Conservation (phyloP, 2,329 filamentous ascomycete genomes). For the Bisporella sp. region DNA sequence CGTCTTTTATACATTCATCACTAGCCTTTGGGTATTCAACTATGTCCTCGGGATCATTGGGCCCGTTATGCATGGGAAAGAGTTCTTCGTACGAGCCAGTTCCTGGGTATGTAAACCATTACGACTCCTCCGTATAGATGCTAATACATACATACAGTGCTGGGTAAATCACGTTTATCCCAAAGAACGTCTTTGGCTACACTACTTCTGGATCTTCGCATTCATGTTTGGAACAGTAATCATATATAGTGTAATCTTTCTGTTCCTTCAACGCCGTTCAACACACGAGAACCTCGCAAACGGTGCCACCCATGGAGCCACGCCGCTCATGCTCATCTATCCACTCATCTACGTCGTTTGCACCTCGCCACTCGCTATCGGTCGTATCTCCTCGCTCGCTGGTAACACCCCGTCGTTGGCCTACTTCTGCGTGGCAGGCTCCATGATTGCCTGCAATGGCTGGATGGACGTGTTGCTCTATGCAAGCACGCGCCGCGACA, state of each 20-base stretch:
- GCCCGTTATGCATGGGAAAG: conserved; percentile 27
- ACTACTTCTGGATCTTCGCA: conserved; percentile 59
- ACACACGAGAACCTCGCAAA: not conserved
- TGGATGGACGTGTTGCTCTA: conserved; percentile 49
- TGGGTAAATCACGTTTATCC: conserved; percentile 54
- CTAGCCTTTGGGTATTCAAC: conserved; percentile 49
- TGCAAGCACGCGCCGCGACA: conserved; percentile 43
- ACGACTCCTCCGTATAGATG: not conserved
- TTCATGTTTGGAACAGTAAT: conserved; percentile 41
- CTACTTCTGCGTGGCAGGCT: conserved; percentile 53
- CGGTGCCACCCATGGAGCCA: conserved; percentile 13
- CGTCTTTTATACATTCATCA: conserved; percentile 42
- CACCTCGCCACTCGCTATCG: conserved; percentile 57
- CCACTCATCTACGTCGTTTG: conserved; percentile 64
- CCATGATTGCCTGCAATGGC: conserved; percentile 50
- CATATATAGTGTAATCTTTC: conserved; percentile 35
- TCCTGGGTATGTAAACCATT: conserved; percentile 44
- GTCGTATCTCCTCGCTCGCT: conserved; percentile 57
- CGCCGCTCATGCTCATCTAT: conserved; percentile 55
- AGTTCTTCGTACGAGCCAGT: conserved; percentile 56
- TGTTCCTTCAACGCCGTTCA: conserved; percentile 15
- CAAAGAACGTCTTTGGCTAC: conserved; percentile 48
- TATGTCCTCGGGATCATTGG: conserved; percentile 50
- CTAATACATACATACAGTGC: conserved; percentile 36
- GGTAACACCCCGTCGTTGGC: conserved; percentile 41